Evolutionary conservation across 192 early-diverging fungal genomes (phyloP).

Genomic region (Gigaspora rosea): DNA sequence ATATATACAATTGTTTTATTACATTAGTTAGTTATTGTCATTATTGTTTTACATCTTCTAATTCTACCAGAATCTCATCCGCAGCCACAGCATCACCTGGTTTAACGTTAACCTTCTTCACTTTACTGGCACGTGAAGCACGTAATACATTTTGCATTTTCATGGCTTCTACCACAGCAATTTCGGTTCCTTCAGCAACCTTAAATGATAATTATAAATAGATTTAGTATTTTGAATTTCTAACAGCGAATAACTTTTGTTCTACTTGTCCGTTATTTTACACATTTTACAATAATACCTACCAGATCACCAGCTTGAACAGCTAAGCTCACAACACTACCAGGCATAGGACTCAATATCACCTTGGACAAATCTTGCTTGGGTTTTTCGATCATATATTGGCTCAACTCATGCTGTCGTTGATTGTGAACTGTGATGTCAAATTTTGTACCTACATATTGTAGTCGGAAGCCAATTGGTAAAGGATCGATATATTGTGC

Average conservation of each 20-base stretch:
- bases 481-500: conserved; percentile 74
- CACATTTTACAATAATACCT: background rate
- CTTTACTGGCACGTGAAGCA: conserved; percentile 71
- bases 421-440: conserved; percentile 65
- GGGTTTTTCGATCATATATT: conserved; percentile 77
- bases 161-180: conserved; percentile 95
- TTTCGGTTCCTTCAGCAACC: conserved; percentile 79
- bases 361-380: conserved; percentile 71
- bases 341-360: conserved; percentile 90
- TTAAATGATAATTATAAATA: conserved; percentile 12
- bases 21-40: no score
- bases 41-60: conserved; percentile 40
- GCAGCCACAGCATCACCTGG: conserved; percentile 75
- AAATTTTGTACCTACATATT: conserved; percentile 83
- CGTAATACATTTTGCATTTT: conserved; percentile 96
- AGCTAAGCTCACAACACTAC: conserved; percentile 77
- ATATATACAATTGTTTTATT: no score
- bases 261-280: no score
- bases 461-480: conserved; percentile 78
- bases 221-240: background rate
- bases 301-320: conserved; percentile 78
- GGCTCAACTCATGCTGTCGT: conserved; percentile 63
- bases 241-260: no score
- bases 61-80: conserved; percentile 77
- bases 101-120: conserved; percentile 76